Base-by-base conservation (phyloP, 2,329 filamentous ascomycete genomes). In the Botrytis deweyae region DNA sequence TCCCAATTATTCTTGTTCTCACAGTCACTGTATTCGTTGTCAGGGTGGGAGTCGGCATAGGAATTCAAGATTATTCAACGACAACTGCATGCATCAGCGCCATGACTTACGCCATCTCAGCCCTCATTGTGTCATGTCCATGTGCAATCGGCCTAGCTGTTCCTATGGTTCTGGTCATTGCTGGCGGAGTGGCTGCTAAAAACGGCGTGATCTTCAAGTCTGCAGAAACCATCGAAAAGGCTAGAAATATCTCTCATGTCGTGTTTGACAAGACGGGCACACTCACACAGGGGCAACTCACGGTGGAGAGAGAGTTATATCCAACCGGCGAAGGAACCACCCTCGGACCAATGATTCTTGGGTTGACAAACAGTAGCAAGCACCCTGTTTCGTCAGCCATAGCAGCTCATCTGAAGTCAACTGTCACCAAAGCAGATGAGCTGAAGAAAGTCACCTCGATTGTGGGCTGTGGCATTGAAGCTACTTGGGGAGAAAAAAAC, bases 231-330 rank as follows among this genome's bases (percentile, higher is more conserved):
- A 88, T 93, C 33, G 92, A 94, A 79, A 81, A 87, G 0, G 89
- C 88, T 0, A 83, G 87, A 72, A 90, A 88, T 73, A 83, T 88
- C 0, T 86, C 88, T 0, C 89, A 94, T 77, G 87, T 94, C 2
- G 86, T 95, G 0, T 92, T 95, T 76, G 92, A 95, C 84, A 95
- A 95, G 82, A 95, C 93, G 0, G 92, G 93, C 0, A 95, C 92
- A 0, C 80, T 95, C 10, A 95, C 92, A 0, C 80, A 84, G 40
- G 91, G 90, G 0, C 84, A 86, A 3, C 77, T 92, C 46, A 81
- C 83, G 63, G 81, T 88, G 72, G 80, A 80, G 74, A 40, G 80
- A 70, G 80, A 86, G 78, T 55, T 82, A 74, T 78, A 82, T 82
- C 22, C 78, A 82, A 0, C 75, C 76, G 10, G 78, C 82, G 75